Evolutionary conservation across 2,329 filamentous ascomycete species (phyloP).

Genomic region (Colletotrichum sojae): DNA sequence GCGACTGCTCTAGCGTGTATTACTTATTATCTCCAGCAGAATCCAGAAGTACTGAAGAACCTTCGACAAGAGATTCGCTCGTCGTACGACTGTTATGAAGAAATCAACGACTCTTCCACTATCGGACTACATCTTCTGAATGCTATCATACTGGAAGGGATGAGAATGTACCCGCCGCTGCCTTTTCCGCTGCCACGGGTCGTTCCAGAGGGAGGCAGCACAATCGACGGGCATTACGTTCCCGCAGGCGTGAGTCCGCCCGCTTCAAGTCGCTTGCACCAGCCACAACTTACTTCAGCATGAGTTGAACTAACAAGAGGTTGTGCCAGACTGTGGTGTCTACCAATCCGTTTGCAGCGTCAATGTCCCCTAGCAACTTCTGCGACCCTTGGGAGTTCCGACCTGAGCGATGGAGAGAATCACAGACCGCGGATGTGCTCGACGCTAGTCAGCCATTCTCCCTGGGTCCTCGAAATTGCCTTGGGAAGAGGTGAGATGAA

Average conservation of each 20-base stretch:
- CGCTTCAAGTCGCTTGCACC: background rate
- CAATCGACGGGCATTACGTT: background rate
- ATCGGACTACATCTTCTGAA: conserved; percentile 33
- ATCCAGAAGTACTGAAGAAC: background rate
- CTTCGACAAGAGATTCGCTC: conserved; percentile 45
- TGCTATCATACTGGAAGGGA: conserved; percentile 35
- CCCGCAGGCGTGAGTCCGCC: background rate
- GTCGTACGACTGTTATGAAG: conserved; percentile 39
- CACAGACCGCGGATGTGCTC: background rate
- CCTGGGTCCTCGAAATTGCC: background rate
- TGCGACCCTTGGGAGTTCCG: background rate
- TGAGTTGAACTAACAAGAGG: background rate
- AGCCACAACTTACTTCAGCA: too few species aligned
- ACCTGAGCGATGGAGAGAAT: conserved; percentile 3
- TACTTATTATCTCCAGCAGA: conserved; percentile 44
- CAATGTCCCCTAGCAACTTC: conserved; percentile 6
- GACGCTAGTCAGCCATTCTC: conserved; percentile 23
- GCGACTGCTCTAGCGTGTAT: conserved; percentile 55
- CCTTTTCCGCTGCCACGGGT: conserved; percentile 34
- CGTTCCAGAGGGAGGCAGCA: conserved; percentile 32
- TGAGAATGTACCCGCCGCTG: conserved; percentile 38
- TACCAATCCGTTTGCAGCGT: conserved; percentile 8
- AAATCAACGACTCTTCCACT: conserved; percentile 40
- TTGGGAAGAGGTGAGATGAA: conserved; percentile 4
- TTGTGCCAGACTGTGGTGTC: background rate